Evolutionary conservation across 2,329 filamentous ascomycete species (phyloP).

Genomic region (Epichloe brachyelytri): DNA sequence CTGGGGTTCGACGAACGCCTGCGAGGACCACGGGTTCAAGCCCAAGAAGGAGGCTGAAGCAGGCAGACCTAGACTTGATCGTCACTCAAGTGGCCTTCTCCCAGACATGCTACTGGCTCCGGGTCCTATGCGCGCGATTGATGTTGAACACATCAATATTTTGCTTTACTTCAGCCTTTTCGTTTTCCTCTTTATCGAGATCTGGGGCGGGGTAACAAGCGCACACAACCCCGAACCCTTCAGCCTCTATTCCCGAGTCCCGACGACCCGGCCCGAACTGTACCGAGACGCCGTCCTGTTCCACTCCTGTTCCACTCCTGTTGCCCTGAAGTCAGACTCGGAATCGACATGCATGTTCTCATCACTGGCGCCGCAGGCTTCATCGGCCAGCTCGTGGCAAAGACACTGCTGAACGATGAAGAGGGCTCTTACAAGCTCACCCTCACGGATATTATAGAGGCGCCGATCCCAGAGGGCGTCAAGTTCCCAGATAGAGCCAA

Average conservation of each 20-base stretch:
- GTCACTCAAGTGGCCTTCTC: too few relatives aligned
- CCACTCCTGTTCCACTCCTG: too few relatives aligned
- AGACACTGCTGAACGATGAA: conserved; percentile 32
- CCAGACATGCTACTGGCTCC: too few relatives aligned
- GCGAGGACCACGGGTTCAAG: too few relatives aligned
- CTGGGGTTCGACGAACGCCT: too few relatives aligned
- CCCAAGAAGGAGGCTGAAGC: too few relatives aligned
- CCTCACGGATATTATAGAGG: conserved; percentile 41
- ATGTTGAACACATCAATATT: background rate
- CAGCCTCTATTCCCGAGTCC: background rate
- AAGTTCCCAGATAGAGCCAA: conserved; percentile 15
- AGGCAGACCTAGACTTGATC: too few relatives aligned
- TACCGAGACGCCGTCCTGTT: too few relatives aligned
- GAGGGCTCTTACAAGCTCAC: conserved; percentile 26
- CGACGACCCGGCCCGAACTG: too few relatives aligned
- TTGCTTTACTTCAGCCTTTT: background rate
- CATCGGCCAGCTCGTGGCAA: conserved; percentile 45
- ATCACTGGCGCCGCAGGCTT: conserved; percentile 51
- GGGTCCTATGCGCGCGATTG: background rate
- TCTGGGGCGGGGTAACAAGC: background rate
- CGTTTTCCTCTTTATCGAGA: too few relatives aligned
- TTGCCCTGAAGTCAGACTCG: too few relatives aligned
- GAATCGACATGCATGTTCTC: conserved; percentile 26
- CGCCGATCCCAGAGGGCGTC: conserved; percentile 28
- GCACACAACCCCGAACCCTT: background rate